Percentiles rank a stretch among this genome's conserved stretches.
These are phyloP conservation scores for Nigrospora osmanthi DNA, from an alignment of 2,329 filamentous ascomycete genomes.

Conservation along the genomic window DNA sequence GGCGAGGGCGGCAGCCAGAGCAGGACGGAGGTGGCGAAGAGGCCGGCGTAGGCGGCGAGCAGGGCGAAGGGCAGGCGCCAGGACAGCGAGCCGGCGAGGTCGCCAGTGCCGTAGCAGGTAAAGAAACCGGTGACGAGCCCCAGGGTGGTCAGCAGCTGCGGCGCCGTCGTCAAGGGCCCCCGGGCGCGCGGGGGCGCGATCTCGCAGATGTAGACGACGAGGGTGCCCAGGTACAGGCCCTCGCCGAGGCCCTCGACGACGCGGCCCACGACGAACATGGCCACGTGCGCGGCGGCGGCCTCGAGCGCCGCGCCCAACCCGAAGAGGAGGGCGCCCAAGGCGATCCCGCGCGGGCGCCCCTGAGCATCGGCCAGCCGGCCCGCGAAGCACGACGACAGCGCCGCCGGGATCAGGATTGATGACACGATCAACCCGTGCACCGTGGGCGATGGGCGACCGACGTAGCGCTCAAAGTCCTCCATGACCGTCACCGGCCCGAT, in stretches of 20 bases:
- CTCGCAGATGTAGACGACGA: constrained; percentile 6
- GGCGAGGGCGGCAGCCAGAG: constrained; percentile 4
- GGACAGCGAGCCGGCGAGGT: constrained; percentile 1
- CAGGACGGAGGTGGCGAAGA: not conserved
- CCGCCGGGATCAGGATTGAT: constrained; percentile 6
- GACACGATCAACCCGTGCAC: constrained; percentile 9
- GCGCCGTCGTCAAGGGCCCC: constrained; percentile 3
- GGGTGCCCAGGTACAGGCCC: constrained; percentile 6
- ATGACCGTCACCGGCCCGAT: constrained; percentile 8
- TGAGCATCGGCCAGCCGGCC: constrained; percentile 5
- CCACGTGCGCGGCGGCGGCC: constrained; percentile 3
- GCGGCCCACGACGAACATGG: constrained; percentile 7
- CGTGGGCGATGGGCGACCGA: constrained; percentile 4
- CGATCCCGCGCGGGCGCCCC: constrained; percentile 4
- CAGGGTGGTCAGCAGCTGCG: constrained; percentile 4
- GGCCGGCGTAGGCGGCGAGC: constrained; percentile 1
- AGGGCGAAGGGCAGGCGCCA: constrained; percentile 7
- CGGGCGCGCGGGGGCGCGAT: constrained; percentile 3
- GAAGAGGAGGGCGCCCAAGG: constrained; percentile 5
- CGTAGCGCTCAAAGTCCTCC: constrained; percentile 3
- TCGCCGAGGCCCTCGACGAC: constrained; percentile 7
- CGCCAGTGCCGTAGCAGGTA: constrained; percentile 6
- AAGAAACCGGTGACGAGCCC: constrained; percentile 7
- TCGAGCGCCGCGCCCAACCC: constrained; percentile 5
- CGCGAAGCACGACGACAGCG: constrained; percentile 5